Evolutionary conservation across 2,329 filamentous ascomycete species (phyloP), one percentile per base, ranked within the genome.

Genomic region (Apiospora marii): DNA sequence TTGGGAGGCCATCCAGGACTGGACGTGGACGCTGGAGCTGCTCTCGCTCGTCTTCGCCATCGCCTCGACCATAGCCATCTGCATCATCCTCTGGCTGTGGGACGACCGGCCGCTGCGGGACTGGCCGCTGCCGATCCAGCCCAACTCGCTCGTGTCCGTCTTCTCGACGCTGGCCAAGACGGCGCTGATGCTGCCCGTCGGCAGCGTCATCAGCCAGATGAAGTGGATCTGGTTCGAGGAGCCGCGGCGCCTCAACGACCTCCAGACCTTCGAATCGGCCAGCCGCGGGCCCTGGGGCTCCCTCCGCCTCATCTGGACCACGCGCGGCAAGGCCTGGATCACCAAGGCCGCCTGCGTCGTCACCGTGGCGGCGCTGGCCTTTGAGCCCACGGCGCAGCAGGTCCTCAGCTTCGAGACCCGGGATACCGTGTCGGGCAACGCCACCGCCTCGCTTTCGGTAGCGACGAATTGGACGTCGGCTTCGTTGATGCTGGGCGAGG

Each of bases 131-230:
- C 37, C 71, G 1, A 78, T 80, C 34, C 75, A 75, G 22, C 75
- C 79, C 67, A 84, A 82, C 74, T 78, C 82, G 0, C 69, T 82
- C 13, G 76, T 84, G 16, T 76, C 82, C 5, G 71, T 81, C 70
- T 75, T 84, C 41, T 78, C 80, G 4, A 82, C 79, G 4, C 58
- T 80, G 14, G 74, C 71, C 5, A 82, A 82, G 69, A 72, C 79
- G 3, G 72, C 79, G 3, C 73, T 83, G 67, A 72, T 83, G 67
- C 74, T 81, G 5, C 75, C 78, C 12, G 72, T 81, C 16, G 77
- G 80, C 1, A 77, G 79, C 37, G 79, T 79, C 51, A 74, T 83
- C 44, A 77, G 78, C 53, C 83, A 84, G 72, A 74, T 82, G 46
- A 83, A 83, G 74, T 84, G 82, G 82, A 22, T 74, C 12, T 76